Evolutionary conservation across 2,329 filamentous ascomycete species (phyloP).

Genomic region (Westerdykella aurantiaca): DNA sequence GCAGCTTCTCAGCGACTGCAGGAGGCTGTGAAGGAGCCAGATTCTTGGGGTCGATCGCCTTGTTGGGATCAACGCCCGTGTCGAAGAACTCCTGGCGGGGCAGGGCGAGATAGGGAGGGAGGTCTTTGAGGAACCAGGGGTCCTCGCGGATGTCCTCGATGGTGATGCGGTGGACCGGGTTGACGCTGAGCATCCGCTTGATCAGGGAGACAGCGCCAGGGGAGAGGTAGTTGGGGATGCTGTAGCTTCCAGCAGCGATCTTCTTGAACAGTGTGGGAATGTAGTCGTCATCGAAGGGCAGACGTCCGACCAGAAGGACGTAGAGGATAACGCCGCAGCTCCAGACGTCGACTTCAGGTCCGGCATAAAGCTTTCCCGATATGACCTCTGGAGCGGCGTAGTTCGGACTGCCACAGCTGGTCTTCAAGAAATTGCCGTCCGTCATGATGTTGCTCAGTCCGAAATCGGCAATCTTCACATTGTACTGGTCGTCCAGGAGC

Average conservation of each 20-base stretch:
- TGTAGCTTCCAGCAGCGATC: conserved; percentile 90
- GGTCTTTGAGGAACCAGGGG: conserved; percentile 84
- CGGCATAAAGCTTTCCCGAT: conserved; percentile 68
- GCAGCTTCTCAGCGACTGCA: conserved; percentile 80
- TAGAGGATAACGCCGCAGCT: conserved; percentile 76
- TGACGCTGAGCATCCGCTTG: conserved; percentile 89
- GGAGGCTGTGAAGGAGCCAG: conserved; percentile 67
- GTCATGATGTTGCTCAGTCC: conserved; percentile 99
- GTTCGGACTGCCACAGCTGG: conserved; percentile 95
- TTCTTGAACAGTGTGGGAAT: conserved; percentile 97
- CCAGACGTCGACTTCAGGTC: conserved; percentile 88
- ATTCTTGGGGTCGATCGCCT: conserved; percentile 76
- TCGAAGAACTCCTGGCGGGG: conserved; percentile 89
- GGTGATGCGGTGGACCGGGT: conserved; percentile 88
- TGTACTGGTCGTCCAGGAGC: conserved; percentile 87
- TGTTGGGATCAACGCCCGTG: conserved; percentile 89
- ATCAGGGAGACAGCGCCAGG: conserved; percentile 76
- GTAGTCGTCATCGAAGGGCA: conserved; percentile 97
- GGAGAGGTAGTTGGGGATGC: conserved; percentile 86
- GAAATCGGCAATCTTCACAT: conserved; percentile 99
- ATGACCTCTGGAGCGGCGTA: conserved; percentile 91
- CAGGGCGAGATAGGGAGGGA: conserved; percentile 79
- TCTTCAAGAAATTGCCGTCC: conserved; percentile 97
- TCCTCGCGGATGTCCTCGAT: conserved; percentile 91
- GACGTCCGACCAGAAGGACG: conserved; percentile 57